Conservation (phyloP, 345 rosid species). For the Combretum micranthum region DNA sequence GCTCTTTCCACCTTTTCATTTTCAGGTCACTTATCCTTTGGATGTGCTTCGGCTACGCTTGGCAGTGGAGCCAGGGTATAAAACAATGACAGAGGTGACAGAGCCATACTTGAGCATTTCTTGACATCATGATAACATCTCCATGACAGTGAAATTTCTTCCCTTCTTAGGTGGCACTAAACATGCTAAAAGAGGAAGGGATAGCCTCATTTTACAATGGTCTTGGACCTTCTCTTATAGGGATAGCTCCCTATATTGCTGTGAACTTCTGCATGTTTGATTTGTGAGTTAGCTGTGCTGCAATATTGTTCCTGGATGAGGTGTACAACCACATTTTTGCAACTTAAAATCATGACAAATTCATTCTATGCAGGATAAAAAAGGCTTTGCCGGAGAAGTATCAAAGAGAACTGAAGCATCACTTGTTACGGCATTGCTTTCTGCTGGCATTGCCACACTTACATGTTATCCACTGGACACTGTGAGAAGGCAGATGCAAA, state of each 20-base stretch:
- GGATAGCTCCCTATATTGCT: constrained; percentile 97
- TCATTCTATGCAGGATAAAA: constrained; percentile 58
- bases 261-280: constrained; percentile 91
- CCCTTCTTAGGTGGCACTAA: constrained; percentile 64
- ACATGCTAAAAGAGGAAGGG: constrained; percentile 95
- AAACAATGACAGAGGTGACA: constrained; percentile 84
- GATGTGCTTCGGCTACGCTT: constrained; percentile 89
- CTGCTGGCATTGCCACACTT: constrained; percentile 80
- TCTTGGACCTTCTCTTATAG: constrained; percentile 88
- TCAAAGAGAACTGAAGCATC: constrained; percentile 69
- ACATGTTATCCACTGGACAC: constrained; percentile 98
- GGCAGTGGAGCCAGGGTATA: constrained; percentile 88
- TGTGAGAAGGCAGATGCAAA: constrained; percentile 95
- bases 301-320: background rate
- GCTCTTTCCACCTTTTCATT: constrained; percentile 10
- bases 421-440: constrained; percentile 70
- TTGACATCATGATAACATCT: background rate
- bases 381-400: constrained; percentile 83
- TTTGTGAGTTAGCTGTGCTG: constrained; percentile 51
- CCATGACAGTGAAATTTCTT: constrained; percentile 6
- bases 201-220: constrained; percentile 78
- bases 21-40: constrained; percentile 88
- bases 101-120: background rate
- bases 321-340: background rate
- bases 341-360: background rate